Conservation (phyloP, 2,329 filamentous ascomycete genomes). For the Ceratocystis diversiconidia region DNA sequence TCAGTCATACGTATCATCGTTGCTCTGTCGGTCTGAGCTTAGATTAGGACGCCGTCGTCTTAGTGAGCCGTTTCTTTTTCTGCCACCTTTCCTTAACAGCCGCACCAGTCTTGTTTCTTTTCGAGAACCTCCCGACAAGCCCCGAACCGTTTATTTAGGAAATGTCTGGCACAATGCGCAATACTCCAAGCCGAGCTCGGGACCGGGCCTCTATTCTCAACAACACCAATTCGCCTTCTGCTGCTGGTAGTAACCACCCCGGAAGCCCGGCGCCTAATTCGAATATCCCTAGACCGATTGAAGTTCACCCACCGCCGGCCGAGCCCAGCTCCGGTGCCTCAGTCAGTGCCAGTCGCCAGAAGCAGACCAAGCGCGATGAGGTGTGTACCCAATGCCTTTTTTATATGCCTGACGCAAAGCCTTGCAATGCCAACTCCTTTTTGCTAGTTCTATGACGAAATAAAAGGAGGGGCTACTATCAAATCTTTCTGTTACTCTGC, state of each 20-base stretch:
- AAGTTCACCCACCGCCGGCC: slow-evolving; percentile 44
- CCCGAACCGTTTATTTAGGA: background rate
- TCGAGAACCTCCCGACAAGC: background rate
- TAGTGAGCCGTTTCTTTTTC: background rate
- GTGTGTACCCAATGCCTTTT: slow-evolving; percentile 37
- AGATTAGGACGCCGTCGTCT: background rate
- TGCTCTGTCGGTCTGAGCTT: background rate
- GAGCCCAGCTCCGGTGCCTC: slow-evolving; percentile 40
- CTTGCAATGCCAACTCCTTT: background rate
- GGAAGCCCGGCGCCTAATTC: slow-evolving; percentile 46
- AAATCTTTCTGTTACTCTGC: background rate
- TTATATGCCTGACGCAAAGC: background rate
- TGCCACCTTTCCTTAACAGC: background rate
- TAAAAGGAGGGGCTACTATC: background rate
- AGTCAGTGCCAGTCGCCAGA: slow-evolving; percentile 85
- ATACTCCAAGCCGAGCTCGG: slow-evolving; percentile 51
- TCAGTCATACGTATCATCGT: background rate
- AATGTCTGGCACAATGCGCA: slow-evolving; percentile 51
- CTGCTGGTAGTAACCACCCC: slow-evolving; percentile 29
- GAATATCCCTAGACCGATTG: slow-evolving; percentile 57
- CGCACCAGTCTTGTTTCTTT: background rate
- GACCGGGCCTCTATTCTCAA: slow-evolving; percentile 38
- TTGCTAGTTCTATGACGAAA: background rate
- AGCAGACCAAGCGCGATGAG: slow-evolving; percentile 97
- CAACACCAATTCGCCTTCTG: slow-evolving; percentile 4